Conservation (phyloP, 2,329 filamentous ascomycete genomes). For the Aspergillus cejpii region DNA sequence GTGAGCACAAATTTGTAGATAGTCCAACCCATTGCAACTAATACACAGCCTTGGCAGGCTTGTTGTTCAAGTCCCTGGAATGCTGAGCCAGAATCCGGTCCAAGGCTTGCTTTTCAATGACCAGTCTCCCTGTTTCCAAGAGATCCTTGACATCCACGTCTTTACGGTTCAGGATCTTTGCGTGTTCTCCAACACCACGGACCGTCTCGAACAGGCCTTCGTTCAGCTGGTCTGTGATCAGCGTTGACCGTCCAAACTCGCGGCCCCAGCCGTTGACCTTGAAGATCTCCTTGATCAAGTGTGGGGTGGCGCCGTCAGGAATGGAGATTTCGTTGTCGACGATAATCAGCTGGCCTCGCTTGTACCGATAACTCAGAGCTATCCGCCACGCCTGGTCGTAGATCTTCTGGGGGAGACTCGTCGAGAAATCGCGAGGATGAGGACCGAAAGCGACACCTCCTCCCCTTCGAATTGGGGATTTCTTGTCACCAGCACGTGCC, state of each 20-base stretch:
- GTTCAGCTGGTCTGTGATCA: constrained; percentile 60
- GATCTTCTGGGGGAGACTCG: constrained; percentile 74
- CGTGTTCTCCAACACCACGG: constrained; percentile 57
- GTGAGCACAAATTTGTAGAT: constrained; percentile 13
- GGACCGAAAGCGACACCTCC: constrained; percentile 90
- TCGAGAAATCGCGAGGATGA: constrained; percentile 82
- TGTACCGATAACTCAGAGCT: constrained; percentile 84
- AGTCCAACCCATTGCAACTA: constrained; percentile 11
- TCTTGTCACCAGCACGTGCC: constrained; percentile 72
- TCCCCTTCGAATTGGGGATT: constrained; percentile 73
- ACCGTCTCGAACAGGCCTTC: constrained; percentile 62
- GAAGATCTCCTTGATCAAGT: constrained; percentile 63
- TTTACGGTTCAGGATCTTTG: constrained; percentile 60
- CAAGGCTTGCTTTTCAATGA: constrained; percentile 78
- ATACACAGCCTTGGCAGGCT: constrained; percentile 33
- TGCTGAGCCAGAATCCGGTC: constrained; percentile 66
- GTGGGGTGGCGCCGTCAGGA: constrained; percentile 47
- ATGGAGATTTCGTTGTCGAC: constrained; percentile 69
- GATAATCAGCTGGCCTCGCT: constrained; percentile 77
- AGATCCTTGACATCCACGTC: constrained; percentile 96
- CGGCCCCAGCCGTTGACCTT: constrained; percentile 63
- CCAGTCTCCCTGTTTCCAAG: constrained; percentile 72
- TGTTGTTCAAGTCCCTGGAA: constrained; percentile 36
- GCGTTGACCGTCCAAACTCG: constrained; percentile 61
- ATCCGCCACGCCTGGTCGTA: constrained; percentile 96